Evolutionary conservation across 1,284 basidiomycete genomes (phyloP).

Genomic region (Vanrija sp.): DNA sequence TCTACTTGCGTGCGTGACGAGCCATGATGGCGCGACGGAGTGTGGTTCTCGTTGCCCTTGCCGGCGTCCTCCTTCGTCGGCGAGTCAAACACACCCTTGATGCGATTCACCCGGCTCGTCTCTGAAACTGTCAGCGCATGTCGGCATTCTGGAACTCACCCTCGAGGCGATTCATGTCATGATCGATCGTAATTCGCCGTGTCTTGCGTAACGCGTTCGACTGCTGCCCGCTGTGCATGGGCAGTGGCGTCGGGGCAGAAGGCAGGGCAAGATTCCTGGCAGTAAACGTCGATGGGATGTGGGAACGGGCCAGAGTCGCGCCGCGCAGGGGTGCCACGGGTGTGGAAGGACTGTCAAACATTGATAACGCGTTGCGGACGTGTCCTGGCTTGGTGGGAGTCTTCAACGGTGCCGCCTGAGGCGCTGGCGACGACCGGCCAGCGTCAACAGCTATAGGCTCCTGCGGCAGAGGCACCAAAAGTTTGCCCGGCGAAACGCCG

Average conservation of each 20-base stretch:
- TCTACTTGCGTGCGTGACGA: not conserved
- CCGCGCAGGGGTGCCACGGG: not conserved
- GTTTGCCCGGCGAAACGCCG: not conserved
- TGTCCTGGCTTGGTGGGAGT: not conserved
- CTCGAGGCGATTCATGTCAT: slow-evolving; percentile 42
- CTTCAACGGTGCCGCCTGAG: no score
- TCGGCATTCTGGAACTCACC: slow-evolving; percentile 24
- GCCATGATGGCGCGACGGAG: not conserved
- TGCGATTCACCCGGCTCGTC: slow-evolving; percentile 1
- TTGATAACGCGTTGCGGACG: not conserved
- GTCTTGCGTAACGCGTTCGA: slow-evolving; percentile 26
- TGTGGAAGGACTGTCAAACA: not conserved
- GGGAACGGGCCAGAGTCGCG: slow-evolving; percentile 1
- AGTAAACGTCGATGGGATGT: slow-evolving; percentile 32
- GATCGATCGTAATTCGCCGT: slow-evolving; percentile 45
- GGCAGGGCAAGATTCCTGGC: slow-evolving; percentile 37
- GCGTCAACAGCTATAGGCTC: not conserved
- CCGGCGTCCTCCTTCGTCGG: not conserved
- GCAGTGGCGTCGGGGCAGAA: slow-evolving; percentile 31
- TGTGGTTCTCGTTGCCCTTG: no score
- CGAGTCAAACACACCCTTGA: slow-evolving; percentile 14
- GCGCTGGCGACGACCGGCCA: no score
- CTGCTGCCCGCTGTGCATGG: slow-evolving; percentile 38
- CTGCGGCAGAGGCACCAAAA: not conserved
- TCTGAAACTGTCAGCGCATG: not conserved